Percentiles rank a stretch among this genome's conserved stretches.
These are phyloP conservation scores for Lichina pygmaea DNA, from an alignment of 495 filamentous ascomycete genomes.

Conservation along the genomic window DNA sequence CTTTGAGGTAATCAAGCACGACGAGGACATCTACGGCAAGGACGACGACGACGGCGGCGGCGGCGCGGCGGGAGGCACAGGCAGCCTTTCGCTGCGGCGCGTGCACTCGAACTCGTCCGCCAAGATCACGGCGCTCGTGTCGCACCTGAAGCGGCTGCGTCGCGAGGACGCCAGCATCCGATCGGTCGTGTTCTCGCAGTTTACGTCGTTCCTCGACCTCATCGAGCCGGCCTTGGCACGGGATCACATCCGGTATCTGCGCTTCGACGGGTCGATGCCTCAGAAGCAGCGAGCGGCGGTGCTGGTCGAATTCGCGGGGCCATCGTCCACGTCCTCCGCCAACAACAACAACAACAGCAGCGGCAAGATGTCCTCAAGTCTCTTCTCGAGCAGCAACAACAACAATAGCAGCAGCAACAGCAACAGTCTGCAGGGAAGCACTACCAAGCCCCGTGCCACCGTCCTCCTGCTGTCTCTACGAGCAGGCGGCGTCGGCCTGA, in stretches of 20 bases:
- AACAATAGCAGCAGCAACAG: conserved; percentile 13
- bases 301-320: conserved; percentile 36
- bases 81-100: conserved; percentile 47
- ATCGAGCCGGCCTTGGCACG: conserved; percentile 50
- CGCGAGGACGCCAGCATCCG: conserved; percentile 38
- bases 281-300: conserved; percentile 63
- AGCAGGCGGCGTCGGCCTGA: conserved; percentile 82
- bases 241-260: conserved; percentile 48
- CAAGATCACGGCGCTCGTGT: conserved; percentile 60
- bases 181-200: conserved; percentile 85
- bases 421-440: conserved; percentile 6
- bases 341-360: not conserved
- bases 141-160: conserved; percentile 39
- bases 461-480: conserved; percentile 65
- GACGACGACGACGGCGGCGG: conserved; percentile 91
- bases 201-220: conserved; percentile 84
- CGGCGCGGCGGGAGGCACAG: conserved; percentile 38
- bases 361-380: not conserved
- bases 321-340: not conserved
- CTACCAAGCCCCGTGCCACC: conserved; percentile 6
- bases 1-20: conserved; percentile 59
- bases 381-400: not conserved
- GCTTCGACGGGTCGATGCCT: conserved; percentile 73
- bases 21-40: conserved; percentile 32
- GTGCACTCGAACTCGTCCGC: conserved; percentile 56